Percentiles rank a stretch among this genome's conserved stretches.
These are phyloP conservation scores for Malus sylvestris DNA, from an alignment of 306 rosid species.

Conservation along the genomic window DNA sequence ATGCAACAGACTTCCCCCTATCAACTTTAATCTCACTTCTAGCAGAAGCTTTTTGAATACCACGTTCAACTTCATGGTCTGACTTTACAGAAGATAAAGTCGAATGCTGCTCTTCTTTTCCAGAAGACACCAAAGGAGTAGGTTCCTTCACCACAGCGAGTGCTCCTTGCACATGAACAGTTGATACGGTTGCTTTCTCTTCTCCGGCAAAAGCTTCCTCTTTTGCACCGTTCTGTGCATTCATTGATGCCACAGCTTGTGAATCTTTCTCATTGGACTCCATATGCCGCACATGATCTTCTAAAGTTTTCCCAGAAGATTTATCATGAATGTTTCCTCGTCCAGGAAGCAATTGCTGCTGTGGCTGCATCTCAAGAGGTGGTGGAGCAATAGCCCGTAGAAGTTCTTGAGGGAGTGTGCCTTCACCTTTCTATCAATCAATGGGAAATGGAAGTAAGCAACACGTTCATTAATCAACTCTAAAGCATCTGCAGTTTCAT, in stretches of 20 bases:
- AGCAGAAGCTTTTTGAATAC: conserved; percentile 34
- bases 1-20: conserved; percentile 72
- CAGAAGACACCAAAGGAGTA: conserved; percentile 37
- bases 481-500: not conserved
- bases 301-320: conserved; percentile 48
- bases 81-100: conserved; percentile 41
- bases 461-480: conserved; percentile 11
- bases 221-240: conserved; percentile 42
- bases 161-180: conserved; percentile 40
- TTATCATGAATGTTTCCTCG: conserved; percentile 60
- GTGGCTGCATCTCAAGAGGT: conserved; percentile 67
- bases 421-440: conserved; percentile 81
- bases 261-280: conserved; percentile 55
- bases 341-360: conserved; percentile 49
- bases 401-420: conserved; percentile 88
- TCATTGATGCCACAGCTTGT: conserved; percentile 37
- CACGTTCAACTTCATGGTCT: conserved; percentile 59
- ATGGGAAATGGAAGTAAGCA: conserved; percentile 24
- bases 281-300: conserved; percentile 38
- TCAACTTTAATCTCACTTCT: conserved; percentile 56
- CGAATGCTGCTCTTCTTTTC: conserved; percentile 63
- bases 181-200: conserved; percentile 41
- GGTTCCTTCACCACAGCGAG: conserved; percentile 52
- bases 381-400: conserved; percentile 84
- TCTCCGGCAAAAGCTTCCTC: conserved; percentile 57